Evolutionary conservation across 116 monocot genomes (phyloP).

Genomic region (Posidonia oceanica): DNA sequence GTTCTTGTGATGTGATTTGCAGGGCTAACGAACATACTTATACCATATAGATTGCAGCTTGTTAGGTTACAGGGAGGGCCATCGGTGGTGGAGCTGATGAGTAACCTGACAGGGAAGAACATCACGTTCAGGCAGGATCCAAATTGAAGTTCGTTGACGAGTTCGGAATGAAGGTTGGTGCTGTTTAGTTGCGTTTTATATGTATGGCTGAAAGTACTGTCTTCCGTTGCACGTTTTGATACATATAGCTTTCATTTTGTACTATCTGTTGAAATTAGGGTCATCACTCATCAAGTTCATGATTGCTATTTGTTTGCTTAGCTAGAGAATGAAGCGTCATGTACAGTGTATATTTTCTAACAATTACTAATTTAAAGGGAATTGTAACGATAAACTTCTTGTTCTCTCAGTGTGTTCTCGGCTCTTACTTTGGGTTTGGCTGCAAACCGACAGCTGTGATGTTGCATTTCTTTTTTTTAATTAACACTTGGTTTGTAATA

Average conservation of each 20-base stretch:
- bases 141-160: neutral
- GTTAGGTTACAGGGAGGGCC: constrained; percentile 43
- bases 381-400: neutral
- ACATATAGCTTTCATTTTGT: too few species aligned
- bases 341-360: neutral
- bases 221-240: too few species aligned
- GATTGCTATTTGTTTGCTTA: neutral
- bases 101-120: constrained; percentile 16
- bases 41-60: constrained; percentile 79
- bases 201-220: too few species aligned
- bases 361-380: neutral
- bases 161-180: neutral
- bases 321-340: neutral
- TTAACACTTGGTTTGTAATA: too few species aligned
- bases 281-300: too few species aligned
- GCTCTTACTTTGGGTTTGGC: too few species aligned
- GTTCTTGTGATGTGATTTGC: constrained; percentile 8
- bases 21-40: constrained; percentile 73
- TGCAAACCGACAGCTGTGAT: too few species aligned
- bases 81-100: constrained; percentile 16
- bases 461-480: too few species aligned
- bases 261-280: too few species aligned
- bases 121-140: neutral
- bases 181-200: neutral
- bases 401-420: too few species aligned